Evolutionary conservation across 1,139 yeast species (phyloP), one percentile per base, ranked within the genome.

Genomic region (Hansenula sp.): DNA sequence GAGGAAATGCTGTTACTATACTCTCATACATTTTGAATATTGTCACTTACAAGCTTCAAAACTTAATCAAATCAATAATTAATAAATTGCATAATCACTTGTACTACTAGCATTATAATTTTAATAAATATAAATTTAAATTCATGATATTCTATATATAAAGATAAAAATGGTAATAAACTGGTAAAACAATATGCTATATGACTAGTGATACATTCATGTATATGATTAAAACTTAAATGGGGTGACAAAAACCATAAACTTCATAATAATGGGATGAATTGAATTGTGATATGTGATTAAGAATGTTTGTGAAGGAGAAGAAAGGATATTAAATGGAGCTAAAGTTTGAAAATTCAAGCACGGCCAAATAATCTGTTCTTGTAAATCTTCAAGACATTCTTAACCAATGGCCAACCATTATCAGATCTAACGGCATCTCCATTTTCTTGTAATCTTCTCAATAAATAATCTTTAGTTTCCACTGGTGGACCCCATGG

Each of bases 401-500:
- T 82, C 58, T 74, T 78, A 40, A 85, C 74, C 58, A 86, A 74
- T 36, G 84, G 84, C 77, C 84, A 81, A 33, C 97, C 97, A 51
- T 88, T 89, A 63, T 87, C 96, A 46, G 74, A 74, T 69, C 94
- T 83, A 9, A 90, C 96, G 13, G 98, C 96, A 66, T 91, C 97
- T 29, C 96, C 96, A 60, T 93, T 93, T 70, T 93, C 99, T 68
- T 91, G 97, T 53, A 93, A 74, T 68, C 99, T 79, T 72, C 99
- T 84, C 52, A 84, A 72, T 54, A 93, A 71, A 63, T 93, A 93
- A 55, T 89, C 96, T 69, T 88, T 89, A 46, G 97, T 90, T 68
- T 93, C 98, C 54, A 80, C 69, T 46, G 96, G 95, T 33, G 98
- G 98, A 10, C 98, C 98, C 97, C 98, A 93, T 16, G 98, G 96